phyloP scores from a whole-genome alignment of 2,329 filamentous ascomycete genomes.

The Ceratocystis harringtonii region DNA sequence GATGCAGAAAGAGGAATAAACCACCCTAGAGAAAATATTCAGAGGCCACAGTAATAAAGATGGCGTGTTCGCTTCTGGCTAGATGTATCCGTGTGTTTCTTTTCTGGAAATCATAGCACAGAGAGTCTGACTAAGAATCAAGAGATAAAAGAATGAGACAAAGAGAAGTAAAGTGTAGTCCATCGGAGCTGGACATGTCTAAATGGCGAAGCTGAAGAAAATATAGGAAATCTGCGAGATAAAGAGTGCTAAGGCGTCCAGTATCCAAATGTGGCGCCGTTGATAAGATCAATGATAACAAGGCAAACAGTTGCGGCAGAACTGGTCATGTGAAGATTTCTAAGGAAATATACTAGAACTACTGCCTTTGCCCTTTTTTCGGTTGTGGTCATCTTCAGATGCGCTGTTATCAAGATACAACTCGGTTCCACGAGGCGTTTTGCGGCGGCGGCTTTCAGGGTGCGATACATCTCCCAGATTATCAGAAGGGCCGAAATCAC shows the following conservation, averaged over 20 bases:
- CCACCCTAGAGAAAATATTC: background rate
- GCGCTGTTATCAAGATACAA: conserved; percentile 9
- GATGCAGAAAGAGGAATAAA: background rate
- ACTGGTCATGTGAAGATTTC: background rate
- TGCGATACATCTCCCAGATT: conserved; percentile 10
- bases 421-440: conserved; percentile 14
- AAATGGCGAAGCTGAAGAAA: background rate
- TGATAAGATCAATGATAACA: background rate
- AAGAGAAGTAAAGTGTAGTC: background rate
- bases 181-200: background rate
- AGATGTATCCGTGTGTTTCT: background rate
- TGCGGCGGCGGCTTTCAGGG: conserved; percentile 12
- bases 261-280: background rate
- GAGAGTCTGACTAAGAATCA: background rate
- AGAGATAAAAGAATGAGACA: conserved; percentile 1
- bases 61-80: background rate
- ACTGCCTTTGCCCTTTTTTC: conserved; percentile 10
- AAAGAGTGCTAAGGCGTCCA: background rate
- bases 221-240: background rate
- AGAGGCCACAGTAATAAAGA: background rate
- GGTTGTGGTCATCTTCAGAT: background rate
- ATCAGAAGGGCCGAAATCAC: background rate
- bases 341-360: background rate
- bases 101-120: background rate
- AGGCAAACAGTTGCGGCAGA: background rate